Base-by-base conservation (phyloP, 306 rosid species). In the cucumber (Cucumis sativus) region DNA sequence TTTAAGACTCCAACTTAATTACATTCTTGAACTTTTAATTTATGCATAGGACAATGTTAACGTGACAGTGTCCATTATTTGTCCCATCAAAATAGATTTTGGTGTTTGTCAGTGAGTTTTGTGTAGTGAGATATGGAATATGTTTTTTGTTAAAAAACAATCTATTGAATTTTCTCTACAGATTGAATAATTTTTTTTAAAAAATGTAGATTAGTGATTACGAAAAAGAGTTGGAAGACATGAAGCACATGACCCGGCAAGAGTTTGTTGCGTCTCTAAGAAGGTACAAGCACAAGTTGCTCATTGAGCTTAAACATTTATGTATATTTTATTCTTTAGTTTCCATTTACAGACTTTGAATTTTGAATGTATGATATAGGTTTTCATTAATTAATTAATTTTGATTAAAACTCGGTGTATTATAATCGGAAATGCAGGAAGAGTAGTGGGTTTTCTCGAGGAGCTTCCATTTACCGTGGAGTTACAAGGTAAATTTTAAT, bases 221-320 rank as follows among this genome's bases (percentile, higher is more conserved):
- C 77, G 98, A 93, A 72, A 93, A 88, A 70, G 98, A 93, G 75
- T 7, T 91, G 75, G 97, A 91, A 69, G 98, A 93, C 75, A 93
- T 93, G 98, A 89, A 91, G 88, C 89, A 91, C 77, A 91, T 93
- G 98, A 93, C 98, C 18, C 87, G 98, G 67, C 98, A 93, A 82
- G 98, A 93, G 86, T 93, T 88, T 56, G 97, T 93, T 73, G 98
- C 98, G 56, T 93, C 98, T 77, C 82, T 93, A 81, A 84, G 98
- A 91, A 91, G 98, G 98, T 93, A 89, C 58, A 37, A 30, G 47
- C 10, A 17, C 23, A 20, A 41, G 13, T 66, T 18, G 52, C 52
- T 66, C 6, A 62, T 1, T 60, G 37, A 60, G 4, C 40, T 67
- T 20, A 47, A 49, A 52, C 20, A 52, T 52, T 16, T 21, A 5